Evolutionary conservation across 345 rosid species (phyloP), one percentile per base, ranked within the genome.

Genomic region (Gossypium australe): DNA sequence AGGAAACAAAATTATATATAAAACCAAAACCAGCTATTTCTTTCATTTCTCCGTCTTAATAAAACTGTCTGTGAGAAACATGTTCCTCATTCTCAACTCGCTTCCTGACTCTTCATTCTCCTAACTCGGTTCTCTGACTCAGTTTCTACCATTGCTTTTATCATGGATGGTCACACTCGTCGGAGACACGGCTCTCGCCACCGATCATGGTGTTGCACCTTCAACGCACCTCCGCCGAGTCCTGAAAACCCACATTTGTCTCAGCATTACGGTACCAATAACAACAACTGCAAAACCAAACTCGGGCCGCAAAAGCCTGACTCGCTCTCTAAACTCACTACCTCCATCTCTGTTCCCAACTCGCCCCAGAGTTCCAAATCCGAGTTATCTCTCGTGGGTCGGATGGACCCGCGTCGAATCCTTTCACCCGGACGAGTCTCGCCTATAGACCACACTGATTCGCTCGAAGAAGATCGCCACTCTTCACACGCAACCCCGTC

Each of bases 351-450:
- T 11, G 74, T 88, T 74, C 87, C 89, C 51, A 77, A 66, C 81
- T 92, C 97, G 13, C 97, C 94, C 0, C 92, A 80, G 79, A 88
- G 89, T 84, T 82, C 91, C 67, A 94, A 86, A 83, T 84, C 96
- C 38, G 81, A 90, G 55, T 72, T 89, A 53, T 79, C 80, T 75
- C 72, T 90, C n/a, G 91, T 92, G 24, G 89, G 89, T 69, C 89
- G 92, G 86, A 90, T 89, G 72, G 97, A 90, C 86, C 96, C 88
- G 10, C 94, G 97, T 55, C 85, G 97, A 82, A 94, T 94, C 84
- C 85, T 92, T 78, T 94, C 98, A 0, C 98, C 97, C 7, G 98
- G 98, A 45, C 92, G 98, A 47, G 97, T 94, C 77, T 94, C 98
- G 14, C 98, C 98, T 2, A 91, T 94, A 49, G 98, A 94, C 83